Percentiles rank a stretch among this genome's conserved stretches.
Conservation (phyloP, 202 grass and related monocot species). For the Eragrostis tef region DNA sequence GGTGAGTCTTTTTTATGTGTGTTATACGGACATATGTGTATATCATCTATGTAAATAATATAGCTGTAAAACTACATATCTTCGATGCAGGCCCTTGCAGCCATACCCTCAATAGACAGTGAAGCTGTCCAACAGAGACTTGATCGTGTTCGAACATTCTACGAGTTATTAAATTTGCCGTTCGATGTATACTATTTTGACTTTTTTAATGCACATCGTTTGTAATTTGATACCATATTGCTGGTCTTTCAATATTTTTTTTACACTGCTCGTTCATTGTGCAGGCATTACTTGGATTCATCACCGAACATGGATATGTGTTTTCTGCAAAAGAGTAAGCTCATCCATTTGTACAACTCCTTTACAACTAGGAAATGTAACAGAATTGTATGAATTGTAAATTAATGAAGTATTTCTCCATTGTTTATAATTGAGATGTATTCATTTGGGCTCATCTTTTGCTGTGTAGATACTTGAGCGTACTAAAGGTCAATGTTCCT, state of each 20-base stretch:
- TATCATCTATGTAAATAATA: constrained; percentile 23
- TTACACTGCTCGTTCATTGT: constrained; percentile 42
- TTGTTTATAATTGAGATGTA: constrained; percentile 20
- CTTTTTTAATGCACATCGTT: no score
- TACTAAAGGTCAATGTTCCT: constrained; percentile 80
- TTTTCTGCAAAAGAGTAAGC: constrained; percentile 84
- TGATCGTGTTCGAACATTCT: constrained; percentile 83
- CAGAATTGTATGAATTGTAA: not conserved
- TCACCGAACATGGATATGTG: constrained; percentile 76
- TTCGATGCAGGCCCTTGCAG: constrained; percentile 78
- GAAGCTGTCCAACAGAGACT: constrained; percentile 85
- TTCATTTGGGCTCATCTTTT: constrained; percentile 29
- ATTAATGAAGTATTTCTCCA: not conserved
- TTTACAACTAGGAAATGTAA: not conserved
- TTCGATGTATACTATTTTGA: constrained; percentile 61
- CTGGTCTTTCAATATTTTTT: constrained; percentile 32
- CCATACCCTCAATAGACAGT: constrained; percentile 84
- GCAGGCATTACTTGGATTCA: constrained; percentile 83
- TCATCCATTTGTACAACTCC: not conserved
- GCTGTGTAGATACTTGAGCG: constrained; percentile 66
- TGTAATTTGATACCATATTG: constrained; percentile 1
- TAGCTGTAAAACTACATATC: constrained; percentile 29
- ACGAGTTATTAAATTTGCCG: constrained; percentile 89
- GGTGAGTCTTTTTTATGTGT: constrained; percentile 50
- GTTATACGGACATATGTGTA: constrained; percentile 9